Evolutionary conservation across 176 grass and related monocot species (phyloP), one percentile per base, ranked within the genome.

Genomic region (Lolium rigidum): DNA sequence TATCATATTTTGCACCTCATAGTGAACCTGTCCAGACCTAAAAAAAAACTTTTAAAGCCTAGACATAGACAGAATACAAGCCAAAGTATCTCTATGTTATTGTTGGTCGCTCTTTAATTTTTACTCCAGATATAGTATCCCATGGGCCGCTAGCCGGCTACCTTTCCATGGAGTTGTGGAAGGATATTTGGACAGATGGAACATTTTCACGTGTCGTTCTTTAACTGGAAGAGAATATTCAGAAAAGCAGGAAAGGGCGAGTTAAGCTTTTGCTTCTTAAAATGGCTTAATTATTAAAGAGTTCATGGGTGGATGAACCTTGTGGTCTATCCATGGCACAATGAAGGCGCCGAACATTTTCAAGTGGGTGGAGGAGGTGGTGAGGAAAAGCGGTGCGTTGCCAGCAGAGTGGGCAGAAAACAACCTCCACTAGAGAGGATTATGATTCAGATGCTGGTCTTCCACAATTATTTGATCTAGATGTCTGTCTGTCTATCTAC

Each of bases 391-490:
- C 43, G 18, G 65, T 8, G 18, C 24, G 26, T 31, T 43, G 35
- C 55, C 69, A 13, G 55, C 12, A 35, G 4, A 63, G 38, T 82
- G 73, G 62, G 73, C 86, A 60, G 66, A 16, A 68, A 79, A 78
- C 52, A 66, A 24, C 81, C n/a, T 54, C 81, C 87, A 79, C 63
- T 79, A 4, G 6, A 20, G 62, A 66, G 58, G 59, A 87, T 82
- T 46, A 75, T 79, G n/a, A n/a, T 73, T 73, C 78, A 75, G 54
- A 83, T 48, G 74, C 72, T 61, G 26, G 74, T 72, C 63, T 28
- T 13, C 64, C 64, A 70, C 81, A 88, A 88, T 88, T 83, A 84
- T 88, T 83, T 51, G 60, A 48, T 78, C 44, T 41, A 28, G n/a
- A 43, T 78, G n/a, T 31, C 63, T 63, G 41, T 43, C 50, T 52